Base-by-base conservation (phyloP, 2,329 filamentous ascomycete species). In the Stachybotrys chartarum region DNA sequence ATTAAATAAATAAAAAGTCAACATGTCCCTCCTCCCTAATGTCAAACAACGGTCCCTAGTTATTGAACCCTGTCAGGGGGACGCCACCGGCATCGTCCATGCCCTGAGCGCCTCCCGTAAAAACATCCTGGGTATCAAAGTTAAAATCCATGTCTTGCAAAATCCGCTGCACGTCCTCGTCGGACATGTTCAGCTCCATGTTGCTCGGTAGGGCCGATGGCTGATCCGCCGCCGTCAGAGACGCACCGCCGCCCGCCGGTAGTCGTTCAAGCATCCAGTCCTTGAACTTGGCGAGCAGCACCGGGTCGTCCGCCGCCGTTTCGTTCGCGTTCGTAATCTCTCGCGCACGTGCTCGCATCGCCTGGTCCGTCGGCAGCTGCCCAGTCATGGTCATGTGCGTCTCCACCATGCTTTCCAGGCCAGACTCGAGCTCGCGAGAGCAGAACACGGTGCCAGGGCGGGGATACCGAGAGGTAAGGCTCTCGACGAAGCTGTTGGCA, bases 361-460 rank as follows among this genome's bases (percentile, higher is more conserved):
- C 70, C 3, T 72, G 73, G 61, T 84, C 80, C 2, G 63, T 65
- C 0, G 82, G 82, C 57, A 81, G 73, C 6, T 60, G 63, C 3
- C 73, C 74, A 1, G 65, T 69, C 5, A 64, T 65, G 6, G 66
- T 60, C 7, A 78, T 61, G 57, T 76, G 68, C 2, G 66, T 63
- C 32, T 72, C 68, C 6, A 82, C 78, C 59, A 77, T 82, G 17
- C 74, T 72, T 11, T 72, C 64, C 14, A 86, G 69, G 2, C 78
- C 80, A n/a, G 65, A 70, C 65, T 85, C 83, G 24, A 86, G 72
- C 61, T 84, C 80, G 7, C 79, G 72, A 17, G 78, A 82, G 66
- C 80, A 84, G 64, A 86, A 85, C 0, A 85, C 73, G 8, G 67
- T 66, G 0, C 79, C 77, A 0, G 78, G 79, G 10, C 75, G 73